phyloP scores from a whole-genome alignment of 2,329 filamentous ascomycete genomes.

The Epichloe typhina region DNA sequence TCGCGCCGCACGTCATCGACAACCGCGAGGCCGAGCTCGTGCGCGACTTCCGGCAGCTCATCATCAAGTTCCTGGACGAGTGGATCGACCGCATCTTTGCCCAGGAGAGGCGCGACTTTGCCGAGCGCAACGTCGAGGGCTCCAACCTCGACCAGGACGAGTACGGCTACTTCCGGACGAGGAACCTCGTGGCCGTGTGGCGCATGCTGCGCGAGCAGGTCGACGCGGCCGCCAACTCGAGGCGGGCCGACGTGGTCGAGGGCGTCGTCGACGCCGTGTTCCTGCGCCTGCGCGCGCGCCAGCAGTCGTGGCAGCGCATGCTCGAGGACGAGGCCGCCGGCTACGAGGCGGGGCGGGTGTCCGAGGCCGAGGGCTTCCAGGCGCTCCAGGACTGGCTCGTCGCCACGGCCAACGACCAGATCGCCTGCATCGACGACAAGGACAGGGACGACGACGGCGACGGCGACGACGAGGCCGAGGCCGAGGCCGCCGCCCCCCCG shows the following conservation, averaged over 20 bases:
- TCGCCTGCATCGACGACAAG: constrained; percentile 91
- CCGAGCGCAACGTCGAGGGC: constrained; percentile 59
- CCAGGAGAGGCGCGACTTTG: constrained; percentile 70
- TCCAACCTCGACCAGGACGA: constrained; percentile 73
- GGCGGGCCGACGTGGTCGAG: constrained; percentile 81
- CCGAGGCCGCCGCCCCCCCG: constrained; percentile 23
- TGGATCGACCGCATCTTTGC: constrained; percentile 92
- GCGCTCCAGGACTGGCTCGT: constrained; percentile 90
- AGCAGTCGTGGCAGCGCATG: constrained; percentile 76
- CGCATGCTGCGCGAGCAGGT: constrained; percentile 93
- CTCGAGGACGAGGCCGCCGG: constrained; percentile 72
- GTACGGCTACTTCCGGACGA: constrained; percentile 83
- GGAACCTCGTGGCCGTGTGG: constrained; percentile 89
- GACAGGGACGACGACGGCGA: constrained; percentile 75
- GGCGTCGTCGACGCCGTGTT: constrained; percentile 97
- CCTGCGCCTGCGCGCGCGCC: constrained; percentile 66
- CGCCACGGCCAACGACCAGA: constrained; percentile 95
- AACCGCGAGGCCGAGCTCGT: constrained; percentile 82
- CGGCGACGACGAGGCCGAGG: constrained; percentile 63
- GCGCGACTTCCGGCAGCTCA: constrained; percentile 85
- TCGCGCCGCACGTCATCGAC: constrained; percentile 78
- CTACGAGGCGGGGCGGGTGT: constrained; percentile 46
- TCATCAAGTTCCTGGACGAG: constrained; percentile 89
- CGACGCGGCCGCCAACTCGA: constrained; percentile 68
- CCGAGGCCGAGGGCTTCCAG: constrained; percentile 56